Evolutionary conservation across 2,329 filamentous ascomycete genomes (phyloP).

Genomic region (Massarina eburnea): DNA sequence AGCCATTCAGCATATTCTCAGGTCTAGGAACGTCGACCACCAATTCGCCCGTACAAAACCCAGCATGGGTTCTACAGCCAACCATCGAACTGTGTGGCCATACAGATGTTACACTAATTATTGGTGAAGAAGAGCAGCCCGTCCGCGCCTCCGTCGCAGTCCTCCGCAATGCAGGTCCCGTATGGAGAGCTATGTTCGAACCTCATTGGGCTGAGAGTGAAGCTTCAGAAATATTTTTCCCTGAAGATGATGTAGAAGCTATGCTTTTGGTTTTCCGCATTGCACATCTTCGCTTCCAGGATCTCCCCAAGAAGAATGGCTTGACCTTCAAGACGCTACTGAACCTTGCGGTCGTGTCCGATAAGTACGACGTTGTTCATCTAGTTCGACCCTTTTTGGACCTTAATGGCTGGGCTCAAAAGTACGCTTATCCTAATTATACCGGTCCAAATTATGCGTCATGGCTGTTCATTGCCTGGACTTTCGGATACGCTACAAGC

Average conservation of each 20-base stretch:
- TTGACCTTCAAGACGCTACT: slow-evolving; percentile 22
- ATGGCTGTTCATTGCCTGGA: slow-evolving; percentile 19
- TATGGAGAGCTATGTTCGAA: slow-evolving; percentile 23
- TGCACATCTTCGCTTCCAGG: slow-evolving; percentile 25
- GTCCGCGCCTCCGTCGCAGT: slow-evolving; percentile 14
- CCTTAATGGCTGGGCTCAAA: slow-evolving; percentile 11
- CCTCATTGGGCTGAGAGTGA: slow-evolving; percentile 12
- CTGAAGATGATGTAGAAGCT: slow-evolving; percentile 30
- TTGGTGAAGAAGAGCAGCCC: slow-evolving; percentile 11
- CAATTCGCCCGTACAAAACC: slow-evolving; percentile 15
- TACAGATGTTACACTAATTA: slow-evolving; percentile 10
- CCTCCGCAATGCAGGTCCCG: slow-evolving; percentile 20
- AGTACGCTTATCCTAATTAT: slow-evolving; percentile 5
- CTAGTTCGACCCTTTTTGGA: slow-evolving; percentile 33
- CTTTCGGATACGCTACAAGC: slow-evolving; percentile 18
- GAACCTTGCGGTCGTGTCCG: slow-evolving; percentile 28
- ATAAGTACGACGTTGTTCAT: slow-evolving; percentile 31
- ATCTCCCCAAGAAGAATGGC: slow-evolving; percentile 16
- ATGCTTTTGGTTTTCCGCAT: slow-evolving; percentile 32
- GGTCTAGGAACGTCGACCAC: no score
- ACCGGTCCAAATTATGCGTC: slow-evolving; percentile 4
- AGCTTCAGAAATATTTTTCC: slow-evolving; percentile 25
- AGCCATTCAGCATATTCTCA: no score
- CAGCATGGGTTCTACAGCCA: slow-evolving; percentile 26
- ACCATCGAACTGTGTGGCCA: background rate